A percentile compares a stretch with the other conserved stretches of the same genome.
These are phyloP conservation scores for Sporothrix schenckii DNA, from an alignment of 2,329 filamentous ascomycete genomes.

Conservation along the genomic window DNA sequence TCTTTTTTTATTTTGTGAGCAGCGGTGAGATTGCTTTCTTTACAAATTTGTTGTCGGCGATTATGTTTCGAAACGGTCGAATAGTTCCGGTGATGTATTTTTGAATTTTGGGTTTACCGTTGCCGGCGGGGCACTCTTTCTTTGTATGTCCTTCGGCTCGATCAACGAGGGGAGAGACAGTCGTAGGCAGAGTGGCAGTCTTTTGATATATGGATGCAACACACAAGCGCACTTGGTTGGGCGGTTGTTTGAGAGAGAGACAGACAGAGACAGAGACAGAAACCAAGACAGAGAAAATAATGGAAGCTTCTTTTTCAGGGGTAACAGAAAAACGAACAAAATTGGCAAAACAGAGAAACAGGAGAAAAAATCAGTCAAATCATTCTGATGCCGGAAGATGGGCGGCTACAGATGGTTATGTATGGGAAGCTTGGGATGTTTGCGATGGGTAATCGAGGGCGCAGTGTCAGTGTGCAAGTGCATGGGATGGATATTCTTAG, in stretches of 20 bases:
- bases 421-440: constrained; percentile 42
- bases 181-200: constrained; percentile 15
- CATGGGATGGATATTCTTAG: constrained; percentile 19
- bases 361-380: constrained; percentile 41
- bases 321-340: constrained; percentile 33
- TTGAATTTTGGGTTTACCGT: constrained; percentile 28
- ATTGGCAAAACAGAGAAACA: constrained; percentile 50
- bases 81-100: background rate
- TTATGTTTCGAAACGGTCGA: constrained; percentile 18
- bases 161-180: constrained; percentile 32
- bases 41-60: background rate
- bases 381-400: constrained; percentile 41
- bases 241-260: constrained; percentile 13
- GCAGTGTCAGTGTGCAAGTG: background rate
- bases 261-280: constrained; percentile 1
- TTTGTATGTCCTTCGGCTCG: constrained; percentile 28
- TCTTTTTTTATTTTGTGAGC: background rate
- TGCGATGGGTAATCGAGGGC: background rate
- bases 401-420: constrained; percentile 56
- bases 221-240: constrained; percentile 1
- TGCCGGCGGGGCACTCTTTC: constrained; percentile 29
- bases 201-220: constrained; percentile 26
- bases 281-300: background rate
- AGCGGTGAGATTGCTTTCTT: background rate
- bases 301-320: constrained; percentile 5